phyloP scores from a whole-genome alignment of 371 early-diverging fungal species.

The Capillidium heterosporum region DNA sequence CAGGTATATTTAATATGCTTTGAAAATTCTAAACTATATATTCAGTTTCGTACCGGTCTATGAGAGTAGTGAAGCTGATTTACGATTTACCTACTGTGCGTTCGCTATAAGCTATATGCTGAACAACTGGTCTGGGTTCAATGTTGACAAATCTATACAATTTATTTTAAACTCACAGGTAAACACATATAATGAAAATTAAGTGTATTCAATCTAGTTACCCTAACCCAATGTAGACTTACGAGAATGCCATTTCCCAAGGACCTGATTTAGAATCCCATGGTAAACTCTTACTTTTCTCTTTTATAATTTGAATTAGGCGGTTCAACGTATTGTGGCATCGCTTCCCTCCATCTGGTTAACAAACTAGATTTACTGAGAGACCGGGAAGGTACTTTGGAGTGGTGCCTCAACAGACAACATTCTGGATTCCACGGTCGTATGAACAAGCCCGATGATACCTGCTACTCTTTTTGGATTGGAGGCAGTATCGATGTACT shows the following conservation, averaged over 20 bases:
- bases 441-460: constrained; percentile 76
- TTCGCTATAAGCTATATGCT: constrained; percentile 62
- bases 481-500: constrained; percentile 59
- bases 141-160: constrained; percentile 30
- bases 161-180: constrained; percentile 52
- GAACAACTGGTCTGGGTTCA: constrained; percentile 73
- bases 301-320: constrained; percentile 15
- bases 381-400: constrained; percentile 32
- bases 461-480: constrained; percentile 98
- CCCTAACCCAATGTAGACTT: constrained; percentile 19
- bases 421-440: constrained; percentile 83
- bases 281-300: constrained; percentile 20
- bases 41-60: constrained; percentile 41
- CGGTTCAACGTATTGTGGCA: constrained; percentile 80
- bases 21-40: background rate
- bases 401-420: constrained; percentile 69
- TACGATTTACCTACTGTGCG: constrained; percentile 84
- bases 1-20: constrained; percentile 21
- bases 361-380: constrained; percentile 33
- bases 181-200: constrained; percentile 2
- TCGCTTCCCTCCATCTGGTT: constrained; percentile 67
- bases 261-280: constrained; percentile 70
- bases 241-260: constrained; percentile 71
- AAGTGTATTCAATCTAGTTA: background rate
- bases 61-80: constrained; percentile 55